These are phyloP conservation scores for Thinopyrum elongatum DNA, from an alignment of 176 grass and related monocot species.

Conservation along the genomic window DNA sequence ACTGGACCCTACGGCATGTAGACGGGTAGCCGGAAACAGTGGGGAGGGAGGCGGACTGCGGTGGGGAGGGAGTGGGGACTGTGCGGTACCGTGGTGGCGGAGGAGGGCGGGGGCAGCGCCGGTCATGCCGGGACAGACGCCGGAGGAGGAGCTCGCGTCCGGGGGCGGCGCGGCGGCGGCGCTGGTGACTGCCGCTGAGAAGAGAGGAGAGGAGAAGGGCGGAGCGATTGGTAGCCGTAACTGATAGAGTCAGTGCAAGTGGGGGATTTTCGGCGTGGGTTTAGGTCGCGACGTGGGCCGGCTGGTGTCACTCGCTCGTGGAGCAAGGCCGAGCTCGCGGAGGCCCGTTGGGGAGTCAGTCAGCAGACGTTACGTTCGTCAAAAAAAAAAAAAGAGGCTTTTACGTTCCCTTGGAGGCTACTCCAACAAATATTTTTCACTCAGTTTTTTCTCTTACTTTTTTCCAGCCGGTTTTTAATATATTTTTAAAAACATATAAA, in stretches of 20 bases:
- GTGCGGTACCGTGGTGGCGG: conserved; percentile 3
- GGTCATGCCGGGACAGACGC: background rate
- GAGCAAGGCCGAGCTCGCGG: background rate
- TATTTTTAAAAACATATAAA: too few species aligned
- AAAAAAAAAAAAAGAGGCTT: too few species aligned
- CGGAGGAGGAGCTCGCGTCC: background rate
- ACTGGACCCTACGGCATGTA: background rate
- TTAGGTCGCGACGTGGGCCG: conserved; percentile 39
- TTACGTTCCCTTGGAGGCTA: too few species aligned
- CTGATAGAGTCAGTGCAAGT: conserved; percentile 10
- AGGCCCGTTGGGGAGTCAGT: background rate
- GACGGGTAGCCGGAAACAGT: background rate
- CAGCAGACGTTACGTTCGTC: too few species aligned
- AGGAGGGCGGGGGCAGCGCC: background rate
- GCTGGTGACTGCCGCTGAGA: background rate
- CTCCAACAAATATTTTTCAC: too few species aligned
- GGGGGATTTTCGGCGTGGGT: conserved; percentile 28
- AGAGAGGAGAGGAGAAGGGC: background rate
- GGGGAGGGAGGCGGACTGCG: background rate
- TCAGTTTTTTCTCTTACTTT: too few species aligned
- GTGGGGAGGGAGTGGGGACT: background rate
- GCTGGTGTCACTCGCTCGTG: background rate
- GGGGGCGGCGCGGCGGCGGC: background rate
- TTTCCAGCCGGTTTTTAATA: too few species aligned
- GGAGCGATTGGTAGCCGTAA: background rate